Conservation (phyloP, 805 yeast genomes). For the Candida nonsorbophila region DNA sequence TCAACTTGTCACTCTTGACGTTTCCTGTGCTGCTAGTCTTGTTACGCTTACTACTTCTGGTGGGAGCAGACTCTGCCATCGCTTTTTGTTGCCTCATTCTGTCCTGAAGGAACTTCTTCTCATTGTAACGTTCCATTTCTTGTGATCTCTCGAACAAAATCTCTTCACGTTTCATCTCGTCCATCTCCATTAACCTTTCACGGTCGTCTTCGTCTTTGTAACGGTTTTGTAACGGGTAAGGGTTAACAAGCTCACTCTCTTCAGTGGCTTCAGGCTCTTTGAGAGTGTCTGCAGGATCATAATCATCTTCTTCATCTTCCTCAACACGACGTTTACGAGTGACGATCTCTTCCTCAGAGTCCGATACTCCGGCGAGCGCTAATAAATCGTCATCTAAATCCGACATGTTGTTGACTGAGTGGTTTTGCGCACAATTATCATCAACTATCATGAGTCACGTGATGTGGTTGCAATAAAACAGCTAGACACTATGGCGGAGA, state of each 20-base stretch:
- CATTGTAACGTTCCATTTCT: constrained; percentile 83
- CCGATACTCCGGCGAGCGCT: constrained; percentile 76
- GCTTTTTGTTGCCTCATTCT: constrained; percentile 60
- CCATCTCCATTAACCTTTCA: constrained; percentile 59
- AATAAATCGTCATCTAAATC: constrained; percentile 91
- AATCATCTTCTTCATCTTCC: constrained; percentile 25
- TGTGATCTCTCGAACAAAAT: constrained; percentile 89
- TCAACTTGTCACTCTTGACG: constrained; percentile 50
- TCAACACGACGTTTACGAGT: constrained; percentile 7
- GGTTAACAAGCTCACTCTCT: constrained; percentile 47
- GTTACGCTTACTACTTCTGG: constrained; percentile 36
- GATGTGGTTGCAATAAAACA: no score
- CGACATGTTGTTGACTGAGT: constrained; percentile 56
- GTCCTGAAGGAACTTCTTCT: constrained; percentile 75
- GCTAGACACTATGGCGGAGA: no score
- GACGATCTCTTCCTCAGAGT: constrained; percentile 13
- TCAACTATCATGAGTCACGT: no score
- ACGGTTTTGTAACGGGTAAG: constrained; percentile 92
- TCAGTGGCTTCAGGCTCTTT: constrained; percentile 25
- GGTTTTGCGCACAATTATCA: no score
- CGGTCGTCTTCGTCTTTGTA: constrained; percentile 81
- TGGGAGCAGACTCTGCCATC: constrained; percentile 13
- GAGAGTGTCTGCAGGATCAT: constrained; percentile 23
- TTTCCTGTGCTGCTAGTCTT: constrained; percentile 23
- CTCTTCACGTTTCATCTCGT: constrained; percentile 90